A percentile compares a stretch with the other conserved stretches of the same genome.
Conservation (phyloP, 2,329 filamentous ascomycete species). For the Botrytis paeoniae region DNA sequence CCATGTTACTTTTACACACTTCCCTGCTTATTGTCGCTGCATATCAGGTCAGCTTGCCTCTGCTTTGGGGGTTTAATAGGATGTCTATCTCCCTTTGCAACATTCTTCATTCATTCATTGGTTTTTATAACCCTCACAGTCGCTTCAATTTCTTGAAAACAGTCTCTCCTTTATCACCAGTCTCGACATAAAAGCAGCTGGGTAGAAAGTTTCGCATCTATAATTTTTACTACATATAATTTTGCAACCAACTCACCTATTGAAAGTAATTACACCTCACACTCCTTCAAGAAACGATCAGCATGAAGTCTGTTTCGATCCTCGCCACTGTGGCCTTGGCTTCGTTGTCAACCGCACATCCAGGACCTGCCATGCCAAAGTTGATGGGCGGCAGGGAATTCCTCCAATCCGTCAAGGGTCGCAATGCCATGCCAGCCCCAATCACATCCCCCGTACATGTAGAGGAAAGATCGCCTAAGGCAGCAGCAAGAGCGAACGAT, state of each 20-base stretch:
- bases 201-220: neutral
- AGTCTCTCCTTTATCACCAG: slow-evolving; percentile 6
- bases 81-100: neutral
- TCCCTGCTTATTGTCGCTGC: neutral
- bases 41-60: slow-evolving; percentile 4
- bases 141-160: neutral
- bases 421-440: slow-evolving; percentile 23
- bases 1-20: neutral
- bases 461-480: slow-evolving; percentile 10
- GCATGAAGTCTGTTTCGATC: slow-evolving; percentile 26
- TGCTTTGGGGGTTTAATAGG: slow-evolving; percentile 1
- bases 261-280: neutral
- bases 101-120: neutral
- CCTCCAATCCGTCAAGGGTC: slow-evolving; percentile 30
- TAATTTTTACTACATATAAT: neutral
- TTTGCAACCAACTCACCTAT: neutral
- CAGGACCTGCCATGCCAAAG: slow-evolving; percentile 25
- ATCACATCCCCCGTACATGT: slow-evolving; percentile 14
- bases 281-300: neutral
- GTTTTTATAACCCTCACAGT: slow-evolving; percentile 10
- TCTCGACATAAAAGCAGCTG: neutral
- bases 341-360: slow-evolving; percentile 27
- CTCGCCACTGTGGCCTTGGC: slow-evolving; percentile 24
- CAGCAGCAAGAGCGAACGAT: slow-evolving; percentile 24
- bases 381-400: slow-evolving; percentile 32